phyloP scores from a whole-genome alignment of 2,329 filamentous ascomycete species.

The Penicillium decumbens region DNA sequence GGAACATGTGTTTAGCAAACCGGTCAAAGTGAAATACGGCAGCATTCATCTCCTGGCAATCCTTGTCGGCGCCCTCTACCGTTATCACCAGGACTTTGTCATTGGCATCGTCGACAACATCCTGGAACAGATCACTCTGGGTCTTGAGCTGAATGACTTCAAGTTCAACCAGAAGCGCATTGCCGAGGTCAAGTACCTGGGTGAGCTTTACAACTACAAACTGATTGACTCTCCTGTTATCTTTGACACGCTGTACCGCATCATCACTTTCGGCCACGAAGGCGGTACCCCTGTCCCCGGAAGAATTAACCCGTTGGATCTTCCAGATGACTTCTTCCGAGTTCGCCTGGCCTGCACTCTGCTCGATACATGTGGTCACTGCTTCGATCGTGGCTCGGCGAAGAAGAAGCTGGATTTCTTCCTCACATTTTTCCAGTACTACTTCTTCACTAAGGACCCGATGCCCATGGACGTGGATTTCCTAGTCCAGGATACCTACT shows the following conservation, averaged over 20 bases:
- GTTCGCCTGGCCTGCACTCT: conserved; percentile 85
- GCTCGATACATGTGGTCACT: conserved; percentile 91
- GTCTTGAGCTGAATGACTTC: conserved; percentile 93
- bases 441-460: conserved; percentile 82
- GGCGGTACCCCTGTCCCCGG: conserved; percentile 76
- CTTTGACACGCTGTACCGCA: conserved; percentile 91
- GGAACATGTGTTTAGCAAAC: conserved; percentile 91
- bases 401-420: conserved; percentile 99
- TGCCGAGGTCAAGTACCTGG: conserved; percentile 92
- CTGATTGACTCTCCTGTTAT: conserved; percentile 93
- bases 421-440: conserved; percentile 90
- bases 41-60: conserved; percentile 93
- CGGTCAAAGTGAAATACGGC: conserved; percentile 94
- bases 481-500: conserved; percentile 86
- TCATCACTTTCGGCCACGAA: conserved; percentile 86
- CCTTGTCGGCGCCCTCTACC: conserved; percentile 78
- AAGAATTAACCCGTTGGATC: conserved; percentile 70
- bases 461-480: conserved; percentile 98
- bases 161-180: conserved; percentile 93
- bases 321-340: conserved; percentile 92
- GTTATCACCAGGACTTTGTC: conserved; percentile 87
- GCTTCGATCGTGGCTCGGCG: conserved; percentile 86
- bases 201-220: conserved; percentile 95
- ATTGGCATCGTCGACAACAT: conserved; percentile 89
- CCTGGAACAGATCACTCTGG: conserved; percentile 79